A percentile compares a stretch with the other conserved stretches of the same genome.
phyloP scores from a whole-genome alignment of 441 rosid genomes.

The Francoa sonchifolia region DNA sequence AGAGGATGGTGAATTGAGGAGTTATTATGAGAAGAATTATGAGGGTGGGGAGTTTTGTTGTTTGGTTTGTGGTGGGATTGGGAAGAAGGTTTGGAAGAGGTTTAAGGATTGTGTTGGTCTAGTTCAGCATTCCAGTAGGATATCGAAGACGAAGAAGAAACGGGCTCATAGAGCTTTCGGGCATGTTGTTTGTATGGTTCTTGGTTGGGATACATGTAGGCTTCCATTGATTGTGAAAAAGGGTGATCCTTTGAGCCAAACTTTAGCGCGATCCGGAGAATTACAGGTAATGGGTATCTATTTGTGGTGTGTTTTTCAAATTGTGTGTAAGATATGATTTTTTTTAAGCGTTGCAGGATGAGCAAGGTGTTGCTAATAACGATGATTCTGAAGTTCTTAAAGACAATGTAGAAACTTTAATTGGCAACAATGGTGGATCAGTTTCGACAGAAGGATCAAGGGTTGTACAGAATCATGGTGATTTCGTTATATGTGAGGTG shows the following conservation, averaged over 20 bases:
- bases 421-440: slow-evolving; percentile 9
- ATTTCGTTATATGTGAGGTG: slow-evolving; percentile 8
- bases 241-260: slow-evolving; percentile 29
- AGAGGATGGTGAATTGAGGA: slow-evolving; percentile 40
- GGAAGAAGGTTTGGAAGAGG: slow-evolving; percentile 29
- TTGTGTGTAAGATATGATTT: background rate
- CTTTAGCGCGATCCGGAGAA: slow-evolving; percentile 5
- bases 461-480: background rate
- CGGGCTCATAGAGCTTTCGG: slow-evolving; percentile 55
- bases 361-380: too few relatives aligned
- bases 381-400: slow-evolving; percentile 3
- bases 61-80: slow-evolving; percentile 50
- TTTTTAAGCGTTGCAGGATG: too few relatives aligned
- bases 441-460: slow-evolving; percentile 1
- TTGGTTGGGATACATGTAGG: slow-evolving; percentile 64
- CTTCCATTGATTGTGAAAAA: slow-evolving; percentile 32
- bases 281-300: background rate
- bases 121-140: slow-evolving; percentile 43
- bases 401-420: slow-evolving; percentile 3
- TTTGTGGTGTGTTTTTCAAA: slow-evolving; percentile 13
- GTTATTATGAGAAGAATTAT: slow-evolving; percentile 36
- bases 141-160: slow-evolving; percentile 38
- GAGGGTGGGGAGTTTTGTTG: slow-evolving; percentile 55
- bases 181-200: slow-evolving; percentile 52
- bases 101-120: slow-evolving; percentile 48